A percentile compares a stretch with the other conserved stretches of the same genome.
Conservation (phyloP, 2,329 filamentous ascomycete genomes). For the Phaeosphaeriaceae sp. region DNA sequence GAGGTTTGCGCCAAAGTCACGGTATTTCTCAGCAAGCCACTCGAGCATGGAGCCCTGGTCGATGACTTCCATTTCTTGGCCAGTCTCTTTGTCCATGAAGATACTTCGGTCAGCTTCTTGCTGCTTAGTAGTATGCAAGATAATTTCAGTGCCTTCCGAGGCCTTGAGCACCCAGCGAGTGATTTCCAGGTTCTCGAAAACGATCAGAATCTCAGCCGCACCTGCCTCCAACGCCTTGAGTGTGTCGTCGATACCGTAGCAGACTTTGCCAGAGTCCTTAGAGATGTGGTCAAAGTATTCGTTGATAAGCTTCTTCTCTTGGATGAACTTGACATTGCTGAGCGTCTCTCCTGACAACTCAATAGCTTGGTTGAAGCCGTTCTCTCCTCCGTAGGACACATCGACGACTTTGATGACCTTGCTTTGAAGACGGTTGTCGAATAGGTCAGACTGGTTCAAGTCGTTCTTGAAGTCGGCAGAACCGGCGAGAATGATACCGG, state of each 20-base stretch:
- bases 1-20: conserved; percentile 92
- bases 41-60: conserved; percentile 94
- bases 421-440: conserved; percentile 85
- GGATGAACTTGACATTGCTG: conserved; percentile 99
- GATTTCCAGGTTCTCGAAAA: conserved; percentile 96
- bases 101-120: conserved; percentile 79
- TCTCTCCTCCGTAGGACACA: conserved; percentile 98
- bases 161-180: conserved; percentile 90
- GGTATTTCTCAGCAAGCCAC: conserved; percentile 98
- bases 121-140: conserved; percentile 87
- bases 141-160: conserved; percentile 71
- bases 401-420: conserved; percentile 99
- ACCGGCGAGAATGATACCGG: conserved; percentile 91
- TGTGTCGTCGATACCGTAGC: conserved; percentile 97
- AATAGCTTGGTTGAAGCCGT: conserved; percentile 99
- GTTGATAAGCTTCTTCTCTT: conserved; percentile 99
- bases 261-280: conserved; percentile 94
- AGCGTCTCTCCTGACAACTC: conserved; percentile 94
- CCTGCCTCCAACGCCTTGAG: conserved; percentile 95
- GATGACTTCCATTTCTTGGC: conserved; percentile 95
- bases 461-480: conserved; percentile 99
- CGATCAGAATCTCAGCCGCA: conserved; percentile 91
- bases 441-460: conserved; percentile 95
- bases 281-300: conserved; percentile 99
- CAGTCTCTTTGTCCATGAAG: conserved; percentile 95